Base-by-base conservation (phyloP, 1,139 yeast genomes). In the Protomyces inundatus region DNA sequence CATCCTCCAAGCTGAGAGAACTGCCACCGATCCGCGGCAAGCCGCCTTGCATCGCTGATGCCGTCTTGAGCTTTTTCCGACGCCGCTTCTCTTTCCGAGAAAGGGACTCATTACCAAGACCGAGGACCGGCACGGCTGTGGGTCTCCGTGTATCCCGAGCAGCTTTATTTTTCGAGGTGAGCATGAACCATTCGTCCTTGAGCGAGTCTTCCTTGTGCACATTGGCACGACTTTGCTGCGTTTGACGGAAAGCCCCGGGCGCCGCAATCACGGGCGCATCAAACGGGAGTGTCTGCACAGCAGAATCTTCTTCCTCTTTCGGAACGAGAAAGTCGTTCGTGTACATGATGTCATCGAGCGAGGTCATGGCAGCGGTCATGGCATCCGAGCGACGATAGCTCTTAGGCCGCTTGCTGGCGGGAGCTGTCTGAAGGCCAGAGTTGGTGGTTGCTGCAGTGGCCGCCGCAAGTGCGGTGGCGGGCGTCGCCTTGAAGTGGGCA, bases 311-410 rank as follows among this genome's bases (percentile, higher is more conserved):
- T 6, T 36, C 50, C 3, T 16, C 34, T 12, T 55, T 45, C 12
- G 60, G 53, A 14, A 34, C 16, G 7, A 50, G 32, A 35, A 58
- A 52, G 45, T 58, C 62, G 34, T 58, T 58, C 36, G 62, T 58
- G 45, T 58, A 58, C 62, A 58, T 58, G 56, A 58, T 58, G 45
- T 58, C 62, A n/a, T 58, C 62, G 35, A 58, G 45, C 4, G 62
- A 58, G 16, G 62, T 58, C 52, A 58, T 58, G 9, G 62, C 62
- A 5, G 53, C 62, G 1, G 53, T 40, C 39, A 52, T 42, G 9
- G 56, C 62, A 10, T 52, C 53, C 10, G 40, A 33, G 9, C 55
- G 55, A n/a, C 55, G 42, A 35, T 58, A 58, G 6, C 55, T 37
- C 34, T 55, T 37, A 6, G 46, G 12, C 23, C 39, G 51, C 34